These are phyloP conservation scores for Pythium utonaiense DNA, from an alignment of 352 stramenopile species.

Conservation along the genomic window DNA sequence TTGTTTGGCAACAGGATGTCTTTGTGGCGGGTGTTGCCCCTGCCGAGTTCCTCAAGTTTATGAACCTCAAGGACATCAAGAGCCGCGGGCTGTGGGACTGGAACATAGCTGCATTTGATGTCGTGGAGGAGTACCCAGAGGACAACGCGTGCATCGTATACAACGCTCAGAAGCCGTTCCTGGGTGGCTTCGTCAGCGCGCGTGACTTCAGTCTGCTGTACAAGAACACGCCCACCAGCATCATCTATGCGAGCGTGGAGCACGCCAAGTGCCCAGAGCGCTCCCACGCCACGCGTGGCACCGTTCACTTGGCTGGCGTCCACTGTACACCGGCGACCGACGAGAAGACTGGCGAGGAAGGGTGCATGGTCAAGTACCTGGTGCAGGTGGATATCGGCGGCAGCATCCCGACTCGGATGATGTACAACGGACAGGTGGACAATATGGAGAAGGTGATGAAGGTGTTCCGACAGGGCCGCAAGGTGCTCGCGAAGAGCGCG, in stretches of 20 bases:
- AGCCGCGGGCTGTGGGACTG: conserved; percentile 47
- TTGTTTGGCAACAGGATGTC: conserved; percentile 26
- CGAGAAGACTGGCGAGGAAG: conserved; percentile 20
- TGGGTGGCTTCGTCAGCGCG: conserved; percentile 47
- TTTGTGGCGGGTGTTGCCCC: conserved; percentile 42
- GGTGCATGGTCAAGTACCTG: conserved; percentile 48
- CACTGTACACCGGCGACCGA: conserved; percentile 30
- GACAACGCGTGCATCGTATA: conserved; percentile 33
- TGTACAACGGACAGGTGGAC: conserved; percentile 58
- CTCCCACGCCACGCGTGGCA: conserved; percentile 29
- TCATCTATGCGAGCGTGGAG: conserved; percentile 42
- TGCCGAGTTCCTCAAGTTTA: conserved; percentile 36
- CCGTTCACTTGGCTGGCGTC: conserved; percentile 43
- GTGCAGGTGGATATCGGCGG: conserved; percentile 51
- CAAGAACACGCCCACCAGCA: conserved; percentile 20
- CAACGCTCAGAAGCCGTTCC: conserved; percentile 56
- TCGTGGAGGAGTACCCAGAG: conserved; percentile 43
- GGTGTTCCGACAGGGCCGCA: conserved; percentile 38
- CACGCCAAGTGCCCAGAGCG: conserved; percentile 36
- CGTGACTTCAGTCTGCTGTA: conserved; percentile 58
- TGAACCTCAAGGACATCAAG: conserved; percentile 39
- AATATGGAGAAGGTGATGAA: conserved; percentile 61
- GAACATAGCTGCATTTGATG: conserved; percentile 44
- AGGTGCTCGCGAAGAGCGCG: conserved; percentile 28
- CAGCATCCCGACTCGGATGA: conserved; percentile 40